Evolutionary conservation across 2,329 filamentous ascomycete species (phyloP).

Genomic region (Fusarium sp.): DNA sequence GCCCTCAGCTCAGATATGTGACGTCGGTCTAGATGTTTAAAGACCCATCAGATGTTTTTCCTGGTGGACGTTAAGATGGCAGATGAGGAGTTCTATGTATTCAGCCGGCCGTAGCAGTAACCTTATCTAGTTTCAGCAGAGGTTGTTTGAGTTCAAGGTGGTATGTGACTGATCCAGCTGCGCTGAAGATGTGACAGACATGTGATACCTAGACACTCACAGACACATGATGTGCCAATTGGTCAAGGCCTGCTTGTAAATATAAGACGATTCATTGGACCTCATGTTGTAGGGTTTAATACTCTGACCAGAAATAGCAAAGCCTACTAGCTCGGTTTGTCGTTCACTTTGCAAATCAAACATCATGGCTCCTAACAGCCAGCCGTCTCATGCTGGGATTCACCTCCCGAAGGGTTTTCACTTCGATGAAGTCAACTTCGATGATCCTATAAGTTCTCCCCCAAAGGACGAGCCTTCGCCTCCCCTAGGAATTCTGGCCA

Average conservation of each 20-base stretch:
- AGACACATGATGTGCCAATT: no score
- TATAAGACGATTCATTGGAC: background rate
- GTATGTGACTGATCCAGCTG: background rate
- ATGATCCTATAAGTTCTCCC: background rate
- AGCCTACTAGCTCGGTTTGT: background rate
- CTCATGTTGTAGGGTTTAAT: background rate
- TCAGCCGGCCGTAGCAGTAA: accelerated
- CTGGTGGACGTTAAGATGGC: background rate
- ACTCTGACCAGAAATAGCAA: background rate
- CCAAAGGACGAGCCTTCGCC: background rate
- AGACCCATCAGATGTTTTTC: background rate
- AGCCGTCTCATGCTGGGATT: background rate
- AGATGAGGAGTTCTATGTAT: background rate
- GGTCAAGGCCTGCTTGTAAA: accelerated
- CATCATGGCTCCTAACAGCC: background rate
- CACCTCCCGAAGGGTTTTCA: slow-evolving; percentile 1
- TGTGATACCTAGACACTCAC: background rate
- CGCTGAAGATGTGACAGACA: background rate
- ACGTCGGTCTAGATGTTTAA: background rate
- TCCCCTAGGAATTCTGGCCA: slow-evolving; percentile 6
- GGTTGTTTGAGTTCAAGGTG: background rate
- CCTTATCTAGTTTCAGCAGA: background rate
- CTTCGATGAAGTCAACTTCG: slow-evolving; percentile 13
- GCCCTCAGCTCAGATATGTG: background rate
- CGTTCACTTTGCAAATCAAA: background rate